Percentiles rank a stretch among this genome's conserved stretches.
These are phyloP conservation scores for Kwoniella shandongensis DNA, from an alignment of 768 basidiomycete genomes.

Conservation along the genomic window DNA sequence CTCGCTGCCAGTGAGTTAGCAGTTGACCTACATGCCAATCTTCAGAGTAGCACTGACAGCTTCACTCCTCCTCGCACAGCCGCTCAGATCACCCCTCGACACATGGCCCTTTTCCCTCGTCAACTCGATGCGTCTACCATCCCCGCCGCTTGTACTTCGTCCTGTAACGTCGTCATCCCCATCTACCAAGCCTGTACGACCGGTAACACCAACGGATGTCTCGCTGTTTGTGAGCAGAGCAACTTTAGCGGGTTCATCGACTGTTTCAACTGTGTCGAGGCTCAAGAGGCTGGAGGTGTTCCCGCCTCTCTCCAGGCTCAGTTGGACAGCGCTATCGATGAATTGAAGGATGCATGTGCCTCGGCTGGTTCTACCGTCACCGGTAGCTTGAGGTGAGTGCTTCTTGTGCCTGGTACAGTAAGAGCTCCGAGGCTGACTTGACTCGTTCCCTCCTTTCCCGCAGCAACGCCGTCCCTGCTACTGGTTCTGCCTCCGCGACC, in stretches of 20 bases:
- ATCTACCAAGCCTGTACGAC: constrained; percentile 20
- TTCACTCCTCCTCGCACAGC: too few species aligned
- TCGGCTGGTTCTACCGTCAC: constrained; percentile 15
- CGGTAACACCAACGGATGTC: constrained; percentile 9
- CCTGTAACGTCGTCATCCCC: constrained; percentile 5
- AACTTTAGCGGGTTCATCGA: constrained; percentile 18
- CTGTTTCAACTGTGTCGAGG: constrained; percentile 18
- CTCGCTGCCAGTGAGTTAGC: constrained; percentile 13
- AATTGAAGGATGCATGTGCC: constrained; percentile 17
- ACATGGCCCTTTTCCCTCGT: constrained; percentile 10
- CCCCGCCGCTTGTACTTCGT: constrained; percentile 7
- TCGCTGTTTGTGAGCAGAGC: constrained; percentile 14
- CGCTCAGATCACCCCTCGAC: constrained; percentile 5
- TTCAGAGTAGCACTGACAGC: too few species aligned
- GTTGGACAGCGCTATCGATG: constrained; percentile 15
- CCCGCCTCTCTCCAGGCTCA: constrained; percentile 10
- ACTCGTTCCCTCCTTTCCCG: background rate
- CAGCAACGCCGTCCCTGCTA: background rate
- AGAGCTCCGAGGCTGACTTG: background rate
- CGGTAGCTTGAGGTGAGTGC: constrained; percentile 18
- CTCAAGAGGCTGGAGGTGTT: constrained; percentile 12
- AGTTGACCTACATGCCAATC: too few species aligned
- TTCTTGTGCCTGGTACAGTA: background rate
- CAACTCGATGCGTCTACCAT: constrained; percentile 3
- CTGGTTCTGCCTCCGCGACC: constrained; percentile 4